A percentile compares a stretch with the other conserved stretches of the same genome.
Evolutionary conservation across 1,284 basidiomycete species (phyloP).

Genomic region (Phaffia rhodozyma): DNA sequence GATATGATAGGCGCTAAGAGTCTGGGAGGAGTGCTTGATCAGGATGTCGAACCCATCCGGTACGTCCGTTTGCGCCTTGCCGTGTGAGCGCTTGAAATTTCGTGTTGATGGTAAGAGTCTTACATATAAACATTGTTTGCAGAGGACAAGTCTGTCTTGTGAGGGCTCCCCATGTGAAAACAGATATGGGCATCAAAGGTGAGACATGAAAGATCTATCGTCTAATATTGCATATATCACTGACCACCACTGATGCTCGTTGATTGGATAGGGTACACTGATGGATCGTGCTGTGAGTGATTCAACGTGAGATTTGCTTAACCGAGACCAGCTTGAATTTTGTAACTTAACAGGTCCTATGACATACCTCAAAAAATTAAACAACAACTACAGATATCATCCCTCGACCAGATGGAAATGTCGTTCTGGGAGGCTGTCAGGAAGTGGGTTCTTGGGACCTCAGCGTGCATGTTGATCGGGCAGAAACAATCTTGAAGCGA

Average conservation of each 20-base stretch:
- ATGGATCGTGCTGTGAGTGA: constrained; percentile 2
- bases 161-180: constrained; percentile 13
- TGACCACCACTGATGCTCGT: not conserved
- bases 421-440: constrained; percentile 12
- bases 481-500: constrained; percentile 12
- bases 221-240: not conserved
- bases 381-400: not conserved
- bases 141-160: constrained; percentile 13
- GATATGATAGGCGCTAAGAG: constrained; percentile 8
- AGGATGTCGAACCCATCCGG: constrained; percentile 13
- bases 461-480: not conserved
- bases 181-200: constrained; percentile 9
- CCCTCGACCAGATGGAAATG: constrained; percentile 15
- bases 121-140: too few species aligned
- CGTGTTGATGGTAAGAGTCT: too few species aligned
- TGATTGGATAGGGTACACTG: not conserved
- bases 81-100: not conserved
- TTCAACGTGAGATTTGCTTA: too few species aligned
- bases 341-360: not conserved
- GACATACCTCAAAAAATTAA: not conserved
- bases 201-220: not conserved
- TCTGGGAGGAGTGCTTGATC: constrained; percentile 9
- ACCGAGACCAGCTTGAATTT: too few species aligned
- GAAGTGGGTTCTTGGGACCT: constrained; percentile 17
- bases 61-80: not conserved